Conservation (phyloP, 1,284 basidiomycete species). For the Tremellales sp. region DNA sequence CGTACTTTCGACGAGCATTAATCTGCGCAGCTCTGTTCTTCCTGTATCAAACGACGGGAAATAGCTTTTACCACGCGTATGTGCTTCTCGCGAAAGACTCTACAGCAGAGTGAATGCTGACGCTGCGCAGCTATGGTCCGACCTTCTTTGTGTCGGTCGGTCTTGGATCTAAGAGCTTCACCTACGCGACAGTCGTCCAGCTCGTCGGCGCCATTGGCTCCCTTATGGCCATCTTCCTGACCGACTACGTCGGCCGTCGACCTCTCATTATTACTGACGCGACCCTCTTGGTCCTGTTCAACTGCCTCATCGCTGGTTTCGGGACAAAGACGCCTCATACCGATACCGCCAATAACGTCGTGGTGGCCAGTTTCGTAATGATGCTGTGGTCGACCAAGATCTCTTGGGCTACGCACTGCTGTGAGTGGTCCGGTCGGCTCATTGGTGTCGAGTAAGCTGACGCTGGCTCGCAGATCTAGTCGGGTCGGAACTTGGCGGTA, state of each 20-base stretch:
- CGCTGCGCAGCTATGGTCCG: too few species aligned
- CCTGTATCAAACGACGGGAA: too few species aligned
- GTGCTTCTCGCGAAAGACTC: too few species aligned
- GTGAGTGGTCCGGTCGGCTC: too few species aligned
- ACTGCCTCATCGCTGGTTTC: conserved; percentile 13
- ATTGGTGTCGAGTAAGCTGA: too few species aligned
- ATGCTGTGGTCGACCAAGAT: conserved; percentile 17
- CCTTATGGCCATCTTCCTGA: conserved; percentile 12
- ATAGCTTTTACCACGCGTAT: too few species aligned
- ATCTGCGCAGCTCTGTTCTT: too few species aligned
- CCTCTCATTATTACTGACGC: conserved; percentile 16
- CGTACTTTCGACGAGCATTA: conserved; percentile 11
- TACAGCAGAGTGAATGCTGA: too few species aligned
- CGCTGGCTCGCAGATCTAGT: conserved; percentile 4
- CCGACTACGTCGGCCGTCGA: conserved; percentile 16
- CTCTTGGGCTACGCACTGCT: conserved; percentile 2
- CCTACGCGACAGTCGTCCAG: conserved; percentile 18
- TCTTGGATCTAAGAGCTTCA: conserved; percentile 18
- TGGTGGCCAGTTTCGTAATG: conserved; percentile 22
- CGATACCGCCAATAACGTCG: conserved; percentile 6
- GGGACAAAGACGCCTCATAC: conserved; percentile 8
- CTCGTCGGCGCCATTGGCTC: conserved; percentile 12
- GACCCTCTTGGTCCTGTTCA: conserved; percentile 10
- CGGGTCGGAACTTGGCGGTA: conserved; percentile 17
- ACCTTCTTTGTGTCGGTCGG: conserved; percentile 20